Conservation (phyloP, 2,329 filamentous ascomycete species). For the Fusarium nisikadoi region DNA sequence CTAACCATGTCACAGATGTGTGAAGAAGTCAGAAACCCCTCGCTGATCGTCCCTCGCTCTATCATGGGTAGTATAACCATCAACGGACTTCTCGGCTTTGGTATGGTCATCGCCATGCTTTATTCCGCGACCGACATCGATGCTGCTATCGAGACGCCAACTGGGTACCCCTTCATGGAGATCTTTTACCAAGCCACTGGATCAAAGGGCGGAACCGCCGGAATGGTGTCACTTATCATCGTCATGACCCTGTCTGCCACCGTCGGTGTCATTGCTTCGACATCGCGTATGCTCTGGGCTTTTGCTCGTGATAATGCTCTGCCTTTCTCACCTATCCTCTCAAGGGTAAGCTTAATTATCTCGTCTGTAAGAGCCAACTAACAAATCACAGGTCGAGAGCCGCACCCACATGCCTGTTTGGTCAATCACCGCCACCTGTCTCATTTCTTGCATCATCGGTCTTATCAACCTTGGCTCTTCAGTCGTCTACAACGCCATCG, state of each 20-base stretch:
- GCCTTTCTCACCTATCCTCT: conserved; percentile 31
- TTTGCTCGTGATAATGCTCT: conserved; percentile 37
- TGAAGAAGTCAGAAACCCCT: conserved; percentile 39
- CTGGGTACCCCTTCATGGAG: conserved; percentile 40
- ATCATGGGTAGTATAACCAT: conserved; percentile 39
- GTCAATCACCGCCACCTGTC: conserved; percentile 32
- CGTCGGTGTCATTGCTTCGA: conserved; percentile 40
- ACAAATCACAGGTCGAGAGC: conserved; percentile 26
- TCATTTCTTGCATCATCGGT: conserved; percentile 36
- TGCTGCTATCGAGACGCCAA: conserved; percentile 30
- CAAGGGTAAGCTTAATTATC: conserved; percentile 9
- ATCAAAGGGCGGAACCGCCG: conserved; percentile 30
- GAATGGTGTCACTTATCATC: conserved; percentile 33
- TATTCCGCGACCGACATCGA: conserved; percentile 39
- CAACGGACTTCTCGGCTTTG: conserved; percentile 36
- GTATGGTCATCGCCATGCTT: conserved; percentile 42
- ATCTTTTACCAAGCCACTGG: conserved; percentile 41
- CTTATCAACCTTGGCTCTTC: conserved; percentile 41
- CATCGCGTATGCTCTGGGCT: conserved; percentile 41
- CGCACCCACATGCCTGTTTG: conserved; percentile 38
- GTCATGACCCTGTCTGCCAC: conserved; percentile 39
- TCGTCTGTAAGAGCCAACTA: not conserved
- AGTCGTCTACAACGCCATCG: conserved; percentile 39
- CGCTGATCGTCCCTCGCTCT: conserved; percentile 33
- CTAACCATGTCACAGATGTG: conserved; percentile 28